Percentiles rank a stretch among this genome's conserved stretches.
Evolutionary conservation across 2,329 filamentous ascomycete genomes (phyloP).

Genomic region (Diaporthe ilicicola): DNA sequence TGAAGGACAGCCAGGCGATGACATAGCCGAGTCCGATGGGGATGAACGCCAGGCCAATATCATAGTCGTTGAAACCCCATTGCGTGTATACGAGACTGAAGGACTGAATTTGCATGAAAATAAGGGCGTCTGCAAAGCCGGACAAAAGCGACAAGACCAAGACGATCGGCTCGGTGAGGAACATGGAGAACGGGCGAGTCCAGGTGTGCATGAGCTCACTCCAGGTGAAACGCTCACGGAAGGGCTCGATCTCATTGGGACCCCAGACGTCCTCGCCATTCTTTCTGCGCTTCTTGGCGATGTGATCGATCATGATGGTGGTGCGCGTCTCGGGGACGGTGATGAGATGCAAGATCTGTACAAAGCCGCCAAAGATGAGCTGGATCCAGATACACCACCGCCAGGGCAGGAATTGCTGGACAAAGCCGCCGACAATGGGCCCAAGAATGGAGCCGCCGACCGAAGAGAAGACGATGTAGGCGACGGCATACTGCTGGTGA

Average conservation of each 20-base stretch:
- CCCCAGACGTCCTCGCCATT: constrained; percentile 73
- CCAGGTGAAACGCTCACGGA: constrained; percentile 64
- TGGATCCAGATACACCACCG: constrained; percentile 81
- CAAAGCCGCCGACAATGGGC: constrained; percentile 81
- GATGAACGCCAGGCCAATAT: constrained; percentile 69
- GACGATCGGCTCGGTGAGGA: constrained; percentile 78
- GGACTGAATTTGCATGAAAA: constrained; percentile 81
- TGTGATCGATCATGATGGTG: constrained; percentile 79
- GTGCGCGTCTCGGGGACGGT: constrained; percentile 81
- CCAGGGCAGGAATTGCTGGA: constrained; percentile 73
- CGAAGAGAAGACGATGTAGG: constrained; percentile 80
- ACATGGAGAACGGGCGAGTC: constrained; percentile 76
- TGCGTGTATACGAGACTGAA: constrained; percentile 74
- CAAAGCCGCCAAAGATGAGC: constrained; percentile 76
- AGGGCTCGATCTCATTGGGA: constrained; percentile 74
- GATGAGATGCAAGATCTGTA: constrained; percentile 73
- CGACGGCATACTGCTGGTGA: constrained; percentile 77
- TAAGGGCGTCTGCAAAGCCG: constrained; percentile 77
- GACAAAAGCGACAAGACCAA: constrained; percentile 74
- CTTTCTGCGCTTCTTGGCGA: constrained; percentile 78
- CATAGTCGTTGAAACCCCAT: constrained; percentile 68
- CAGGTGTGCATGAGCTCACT: constrained; percentile 66
- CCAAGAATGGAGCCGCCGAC: constrained; percentile 81
- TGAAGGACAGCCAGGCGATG: constrained; percentile 67
- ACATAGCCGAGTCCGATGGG: constrained; percentile 74